Evolutionary conservation across 2,329 filamentous ascomycete species (phyloP), one percentile per base, ranked within the genome.

Genomic region (Pseudogymnoascus sp.): DNA sequence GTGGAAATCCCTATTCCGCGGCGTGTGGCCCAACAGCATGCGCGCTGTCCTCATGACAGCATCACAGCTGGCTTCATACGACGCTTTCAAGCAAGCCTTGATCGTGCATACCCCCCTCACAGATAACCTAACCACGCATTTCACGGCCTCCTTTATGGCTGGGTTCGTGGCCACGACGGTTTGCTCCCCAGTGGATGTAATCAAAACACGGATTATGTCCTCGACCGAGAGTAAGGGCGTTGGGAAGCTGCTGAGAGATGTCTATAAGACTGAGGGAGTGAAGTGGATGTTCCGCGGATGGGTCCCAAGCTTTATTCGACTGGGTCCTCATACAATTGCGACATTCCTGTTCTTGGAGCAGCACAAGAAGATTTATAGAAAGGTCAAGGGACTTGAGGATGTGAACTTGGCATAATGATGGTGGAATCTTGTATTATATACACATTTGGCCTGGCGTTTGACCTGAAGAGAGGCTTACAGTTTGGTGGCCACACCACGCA

Each of bases 211-310:
- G 24, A 84, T 95, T 69, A 96, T 96, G 91, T 88, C 86, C 64
- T 82, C 86, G 2, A 72, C 77, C 33, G 80, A 82, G 65, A 75
- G 74, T 36, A 69, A 82, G 65, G 78, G 81, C 26, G 74, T 94
- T 31, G 65, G 82, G 2, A 77, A 77, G 61, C 73, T 92, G 21
- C 75, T 95, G 60, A 75, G 77, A 41, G 84, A 89, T 47, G 85
- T 92, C 33, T 89, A 86, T 66, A 81, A 78, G 61, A 77, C 82
- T 15, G 89, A 95, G 71, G 91, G 91, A 1, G 73, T 89, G 58
- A 75, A 81, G 47, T 96, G 91, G 91, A 87, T 93, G 82, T 95
- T 95, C 76, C 89, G 90, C 74, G 91, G 91, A 64, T 95, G 90
- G 90, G 85, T 92, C 54, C 91, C 91, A n/a, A 85, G 83, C 67